Base-by-base conservation (phyloP, 441 rosid species). In the Adansonia gregorii region DNA sequence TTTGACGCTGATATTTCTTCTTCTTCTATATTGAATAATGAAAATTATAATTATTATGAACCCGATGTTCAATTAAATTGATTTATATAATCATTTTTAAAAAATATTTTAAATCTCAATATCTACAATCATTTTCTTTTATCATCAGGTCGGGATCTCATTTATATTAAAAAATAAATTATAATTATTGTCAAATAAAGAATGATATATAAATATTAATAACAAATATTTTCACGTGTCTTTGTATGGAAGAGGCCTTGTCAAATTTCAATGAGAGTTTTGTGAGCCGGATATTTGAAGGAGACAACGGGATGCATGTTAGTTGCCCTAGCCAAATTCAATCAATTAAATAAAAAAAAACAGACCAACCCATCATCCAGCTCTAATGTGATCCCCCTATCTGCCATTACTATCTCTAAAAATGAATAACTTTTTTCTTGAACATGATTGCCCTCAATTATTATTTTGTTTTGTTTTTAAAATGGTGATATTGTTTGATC, bases 271-370 rank as follows among this genome's bases (percentile, higher is more conserved):
- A 74, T 72, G 67, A 45, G 70, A 73, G 61, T 77, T 8, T 56
- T 72, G 79, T 87, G 88, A 88, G 89, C 92, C 87, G 89, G 88
- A 87, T 27, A 52, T 78, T 27, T 79, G 74, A 76, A 52, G 65
- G 70, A 69, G 82, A 85, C 84, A 84, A 80, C 41, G 27, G 75
- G 78, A 35, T 83, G 79, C 83, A 78, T 49, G 75, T 67, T 76
- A 17, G 72, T 74, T 76, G 59, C 60, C 72, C 60, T 81, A 86
- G 85, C 69, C 24, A 51, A 73, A 49, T 76, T 78, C 74, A 8
- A 68, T 68, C 73, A 24, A 11, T 46, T 7, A 12, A 61, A 27
- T 4, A 27, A 27, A 27, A 61, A 61, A 24, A 72, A 54, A 81
- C 77, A 78, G 74, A 83, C 82, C 67, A 22, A 60, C 65, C 59